Evolutionary conservation across 163 green algal genomes (phyloP).

Genomic region (Scenedesmus sp.): DNA sequence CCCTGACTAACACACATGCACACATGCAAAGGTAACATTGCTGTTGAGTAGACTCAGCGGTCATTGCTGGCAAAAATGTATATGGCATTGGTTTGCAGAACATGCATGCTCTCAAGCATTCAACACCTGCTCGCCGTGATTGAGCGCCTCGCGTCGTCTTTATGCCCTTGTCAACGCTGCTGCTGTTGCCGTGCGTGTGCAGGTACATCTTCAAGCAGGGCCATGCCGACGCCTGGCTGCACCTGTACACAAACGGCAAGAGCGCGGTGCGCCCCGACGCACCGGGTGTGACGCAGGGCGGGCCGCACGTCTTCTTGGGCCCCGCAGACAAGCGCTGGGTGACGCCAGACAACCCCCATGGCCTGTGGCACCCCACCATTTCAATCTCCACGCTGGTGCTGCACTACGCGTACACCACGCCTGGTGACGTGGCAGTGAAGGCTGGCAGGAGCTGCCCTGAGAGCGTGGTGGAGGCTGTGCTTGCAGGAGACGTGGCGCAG

Average conservation of each 20-base stretch:
- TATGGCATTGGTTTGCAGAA: not conserved
- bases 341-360: constrained; percentile 37
- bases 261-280: constrained; percentile 70
- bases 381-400: constrained; percentile 41
- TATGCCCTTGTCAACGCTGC: not conserved
- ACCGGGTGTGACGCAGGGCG: constrained; percentile 58
- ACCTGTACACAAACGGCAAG: constrained; percentile 80
- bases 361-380: constrained; percentile 32
- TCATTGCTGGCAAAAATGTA: not conserved
- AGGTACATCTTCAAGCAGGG: constrained; percentile 53
- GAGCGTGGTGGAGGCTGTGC: constrained; percentile 21
- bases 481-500: constrained; percentile 5
- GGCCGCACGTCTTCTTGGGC: constrained; percentile 73
- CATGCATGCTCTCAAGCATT: not conserved
- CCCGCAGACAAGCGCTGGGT: constrained; percentile 35
- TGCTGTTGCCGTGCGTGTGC: not conserved
- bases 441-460: constrained; percentile 36
- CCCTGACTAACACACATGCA: not conserved
- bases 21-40: not conserved
- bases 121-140: too few species aligned
- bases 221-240: constrained; percentile 51
- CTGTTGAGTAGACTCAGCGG: not conserved
- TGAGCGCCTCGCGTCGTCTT: too few species aligned
- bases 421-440: constrained; percentile 47
- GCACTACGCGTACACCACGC: constrained; percentile 50